These are phyloP conservation scores for Acer yangbiense DNA, from an alignment of 345 rosid genomes.

Conservation along the genomic window DNA sequence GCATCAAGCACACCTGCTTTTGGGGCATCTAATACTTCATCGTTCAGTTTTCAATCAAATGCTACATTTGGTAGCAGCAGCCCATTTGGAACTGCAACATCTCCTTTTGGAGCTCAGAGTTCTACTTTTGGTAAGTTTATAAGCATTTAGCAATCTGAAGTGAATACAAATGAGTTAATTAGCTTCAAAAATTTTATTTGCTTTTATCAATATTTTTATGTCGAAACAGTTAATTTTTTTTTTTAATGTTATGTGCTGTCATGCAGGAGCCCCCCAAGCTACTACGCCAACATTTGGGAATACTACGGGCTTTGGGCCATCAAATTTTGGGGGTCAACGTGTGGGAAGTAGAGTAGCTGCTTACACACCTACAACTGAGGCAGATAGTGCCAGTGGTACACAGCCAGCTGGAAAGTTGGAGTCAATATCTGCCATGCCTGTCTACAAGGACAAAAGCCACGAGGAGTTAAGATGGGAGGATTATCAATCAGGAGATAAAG, in stretches of 20 bases:
- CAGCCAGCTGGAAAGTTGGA: conserved; percentile 74
- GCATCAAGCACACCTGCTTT: conserved; percentile 53
- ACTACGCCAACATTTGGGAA: conserved; percentile 73
- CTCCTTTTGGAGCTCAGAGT: conserved; percentile 76
- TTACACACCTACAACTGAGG: conserved; percentile 63
- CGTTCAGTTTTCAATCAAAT: conserved; percentile 69
- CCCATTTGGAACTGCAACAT: conserved; percentile 56
- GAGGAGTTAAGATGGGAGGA: conserved; percentile 99
- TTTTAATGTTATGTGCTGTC: conserved; percentile 18
- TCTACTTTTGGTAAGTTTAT: conserved; percentile 60
- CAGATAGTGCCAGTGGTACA: conserved; percentile 49
- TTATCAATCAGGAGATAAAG: conserved; percentile 95
- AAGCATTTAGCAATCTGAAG: neutral
- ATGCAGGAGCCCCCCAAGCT: conserved; percentile 64
- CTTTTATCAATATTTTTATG: neutral
- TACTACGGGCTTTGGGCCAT: conserved; percentile 58
- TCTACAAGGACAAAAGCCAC: conserved; percentile 69
- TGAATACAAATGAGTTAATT: neutral
- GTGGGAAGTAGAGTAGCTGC: conserved; percentile 82
- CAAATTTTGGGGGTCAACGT: conserved; percentile 71
- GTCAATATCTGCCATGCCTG: conserved; percentile 90
- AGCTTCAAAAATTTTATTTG: conserved; percentile 1
- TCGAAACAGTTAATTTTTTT: neutral
- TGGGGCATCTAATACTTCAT: conserved; percentile 57
- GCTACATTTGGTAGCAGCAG: conserved; percentile 80